Conservation (phyloP, 1,284 basidiomycete species). For the Leccinum pseudoinsigne region DNA sequence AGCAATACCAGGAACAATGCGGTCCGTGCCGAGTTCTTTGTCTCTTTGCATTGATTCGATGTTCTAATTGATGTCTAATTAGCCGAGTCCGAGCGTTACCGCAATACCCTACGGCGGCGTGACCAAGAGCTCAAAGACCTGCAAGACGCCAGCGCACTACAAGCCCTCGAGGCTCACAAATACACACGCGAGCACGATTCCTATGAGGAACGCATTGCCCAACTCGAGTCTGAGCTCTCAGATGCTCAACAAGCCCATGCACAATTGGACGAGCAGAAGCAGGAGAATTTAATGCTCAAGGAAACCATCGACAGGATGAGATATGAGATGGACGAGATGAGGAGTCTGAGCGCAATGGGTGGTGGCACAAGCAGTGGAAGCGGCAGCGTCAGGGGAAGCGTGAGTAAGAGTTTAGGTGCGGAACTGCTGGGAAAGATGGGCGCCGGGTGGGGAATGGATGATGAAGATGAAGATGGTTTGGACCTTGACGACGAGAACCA, state of each 20-base stretch:
- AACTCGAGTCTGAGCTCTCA: conserved; percentile 67
- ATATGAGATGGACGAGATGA: conserved; percentile 88
- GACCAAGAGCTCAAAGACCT: conserved; percentile 71
- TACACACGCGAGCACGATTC: conserved; percentile 62
- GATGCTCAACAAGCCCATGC: conserved; percentile 68
- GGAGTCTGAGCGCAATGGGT: conserved; percentile 44
- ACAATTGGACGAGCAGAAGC: conserved; percentile 85
- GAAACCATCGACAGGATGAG: conserved; percentile 92
- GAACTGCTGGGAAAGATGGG: conserved; percentile 70
- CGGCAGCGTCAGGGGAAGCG: conserved; percentile 47
- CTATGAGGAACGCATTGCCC: conserved; percentile 65
- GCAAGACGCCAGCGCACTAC: conserved; percentile 56
- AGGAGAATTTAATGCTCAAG: conserved; percentile 86
- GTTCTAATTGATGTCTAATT: conserved; percentile 11
- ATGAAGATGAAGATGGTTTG: conserved; percentile 33
- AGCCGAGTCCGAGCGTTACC: conserved; percentile 78
- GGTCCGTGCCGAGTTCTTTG: conserved; percentile 44
- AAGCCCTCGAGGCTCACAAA: conserved; percentile 63
- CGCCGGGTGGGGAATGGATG: conserved; percentile 41
- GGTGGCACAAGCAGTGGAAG: conserved; percentile 44
- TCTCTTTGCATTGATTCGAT: not conserved
- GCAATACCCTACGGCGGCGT: conserved; percentile 68
- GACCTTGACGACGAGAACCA: conserved; percentile 48
- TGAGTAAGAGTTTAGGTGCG: conserved; percentile 80
- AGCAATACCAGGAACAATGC: conserved; percentile 85